Base-by-base conservation (phyloP, 2,329 filamentous ascomycete genomes). In the Pseudocercospora pini-densiflorae region DNA sequence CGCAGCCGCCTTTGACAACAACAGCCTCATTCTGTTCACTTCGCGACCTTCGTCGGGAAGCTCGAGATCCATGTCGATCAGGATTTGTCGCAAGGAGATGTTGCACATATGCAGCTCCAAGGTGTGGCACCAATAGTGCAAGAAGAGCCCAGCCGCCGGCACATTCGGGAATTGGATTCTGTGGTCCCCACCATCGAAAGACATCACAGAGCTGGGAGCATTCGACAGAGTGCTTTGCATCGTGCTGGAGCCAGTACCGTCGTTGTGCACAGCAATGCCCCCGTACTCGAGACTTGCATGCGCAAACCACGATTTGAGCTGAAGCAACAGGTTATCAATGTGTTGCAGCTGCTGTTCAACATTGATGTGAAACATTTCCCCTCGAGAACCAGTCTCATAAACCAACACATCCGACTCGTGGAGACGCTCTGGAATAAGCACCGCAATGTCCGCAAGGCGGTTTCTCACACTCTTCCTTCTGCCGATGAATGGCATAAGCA, bases 21-120 rank as follows among this genome's bases (percentile, higher is more conserved):
- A 16, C 16, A 43, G n/a, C 16, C n/a, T 43, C 16, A 43, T 43
- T 43, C 5, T 19, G 40, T 3, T 19, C n/a, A 43, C n/a, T 16
- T 43, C n/a, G n/a, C n/a, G n/a, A 43, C 7, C 3, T 43, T 43
- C 40, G 14, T 19, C 8, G n/a, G 40, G 16, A 19, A 43, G 40
- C 2, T 43, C 16, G 40, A 43, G 40, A 43, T 43, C 16, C 8
- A 7, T 43, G 40, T 33, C 54, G 29, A 33, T 27, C 16, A 33
- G 12, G 14, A 58, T 14, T n/a, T 33, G 54, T 27, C 54, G 54
- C 12, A 58, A 19, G 12, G 23, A 27, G 10, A 33, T 58, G 16
- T 33, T 33, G 54, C 54, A 29, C 29, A 58, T 33, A 21, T 58
- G 19, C 54, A 58, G 29, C 54, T 58, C 54, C 23, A 58, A 24